Evolutionary conservation across 2,329 filamentous ascomycete genomes (phyloP).

Genomic region (Sclerotinia borealis): DNA sequence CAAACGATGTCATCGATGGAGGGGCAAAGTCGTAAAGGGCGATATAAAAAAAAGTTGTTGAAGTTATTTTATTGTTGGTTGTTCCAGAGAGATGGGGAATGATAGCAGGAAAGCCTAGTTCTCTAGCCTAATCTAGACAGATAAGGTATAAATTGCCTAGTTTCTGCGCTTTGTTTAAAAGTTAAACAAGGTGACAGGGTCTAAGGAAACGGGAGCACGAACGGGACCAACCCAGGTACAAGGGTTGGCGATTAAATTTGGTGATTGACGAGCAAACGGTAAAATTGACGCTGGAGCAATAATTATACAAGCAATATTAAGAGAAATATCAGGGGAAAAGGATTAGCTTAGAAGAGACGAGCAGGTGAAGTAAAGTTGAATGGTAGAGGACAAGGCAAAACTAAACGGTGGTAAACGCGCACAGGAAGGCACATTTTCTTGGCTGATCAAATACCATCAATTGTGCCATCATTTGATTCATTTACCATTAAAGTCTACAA

Average conservation of each 20-base stretch:
- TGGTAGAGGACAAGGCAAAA: background rate
- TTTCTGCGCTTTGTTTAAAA: background rate
- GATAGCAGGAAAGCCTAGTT: background rate
- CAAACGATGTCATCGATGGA: background rate
- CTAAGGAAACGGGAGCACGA: background rate
- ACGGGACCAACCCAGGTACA: background rate
- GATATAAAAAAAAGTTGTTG: background rate
- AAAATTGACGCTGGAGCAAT: background rate
- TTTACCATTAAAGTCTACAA: background rate
- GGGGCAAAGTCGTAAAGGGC: background rate
- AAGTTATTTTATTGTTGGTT: background rate
- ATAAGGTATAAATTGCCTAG: background rate
- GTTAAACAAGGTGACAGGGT: background rate
- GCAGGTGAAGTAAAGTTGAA: background rate
- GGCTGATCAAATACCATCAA: background rate
- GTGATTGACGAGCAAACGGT: background rate
- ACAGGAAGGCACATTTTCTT: background rate
- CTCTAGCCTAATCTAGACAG: background rate
- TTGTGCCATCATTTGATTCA: background rate
- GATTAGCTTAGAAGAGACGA: background rate
- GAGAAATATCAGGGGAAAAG: background rate
- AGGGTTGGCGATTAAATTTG: constrained; percentile 6
- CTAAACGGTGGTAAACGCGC: background rate
- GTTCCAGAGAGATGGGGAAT: background rate
- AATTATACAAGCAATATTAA: background rate